phyloP scores from a whole-genome alignment of 805 yeast species.

The Candida manassasensis region DNA sequence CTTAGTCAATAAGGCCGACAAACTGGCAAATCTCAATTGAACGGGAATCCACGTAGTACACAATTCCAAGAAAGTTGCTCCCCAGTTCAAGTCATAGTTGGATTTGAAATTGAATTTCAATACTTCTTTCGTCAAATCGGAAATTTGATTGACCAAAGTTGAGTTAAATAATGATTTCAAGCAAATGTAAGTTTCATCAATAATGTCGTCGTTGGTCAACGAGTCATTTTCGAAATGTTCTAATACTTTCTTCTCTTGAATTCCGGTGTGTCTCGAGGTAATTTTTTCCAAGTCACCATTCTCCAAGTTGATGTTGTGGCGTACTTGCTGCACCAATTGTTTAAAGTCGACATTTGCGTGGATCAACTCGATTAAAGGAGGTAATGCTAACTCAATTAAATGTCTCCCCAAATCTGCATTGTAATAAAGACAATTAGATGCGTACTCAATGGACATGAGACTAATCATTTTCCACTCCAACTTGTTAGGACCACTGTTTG shows the following conservation, averaged over 20 bases:
- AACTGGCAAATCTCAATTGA: constrained; percentile 64
- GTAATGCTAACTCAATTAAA: constrained; percentile 31
- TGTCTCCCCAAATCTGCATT: constrained; percentile 23
- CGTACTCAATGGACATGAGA: constrained; percentile 34
- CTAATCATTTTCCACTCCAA: constrained; percentile 45
- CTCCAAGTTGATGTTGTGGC: constrained; percentile 24
- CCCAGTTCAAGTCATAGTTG: constrained; percentile 41
- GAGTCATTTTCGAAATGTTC: constrained; percentile 30
- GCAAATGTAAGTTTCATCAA: constrained; percentile 44
- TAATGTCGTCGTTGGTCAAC: constrained; percentile 35
- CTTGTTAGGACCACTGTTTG: constrained; percentile 22
- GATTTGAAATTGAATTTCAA: constrained; percentile 35
- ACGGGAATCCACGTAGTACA: constrained; percentile 78
- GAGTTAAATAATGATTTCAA: constrained; percentile 63
- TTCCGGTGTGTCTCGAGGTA: constrained; percentile 25
- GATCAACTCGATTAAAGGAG: constrained; percentile 35
- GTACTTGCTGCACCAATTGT: constrained; percentile 19
- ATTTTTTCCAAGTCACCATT: constrained; percentile 13
- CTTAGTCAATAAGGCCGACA: constrained; percentile 40
- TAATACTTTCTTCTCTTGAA: constrained; percentile 17
- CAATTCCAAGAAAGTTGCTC: constrained; percentile 52
- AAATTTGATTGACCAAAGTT: constrained; percentile 55
- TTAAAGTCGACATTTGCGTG: constrained; percentile 15
- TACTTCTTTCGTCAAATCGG: constrained; percentile 50
- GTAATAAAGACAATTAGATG: constrained; percentile 35